phyloP scores from a whole-genome alignment of 768 basidiomycete genomes.

The Dioszegia crocea region DNA sequence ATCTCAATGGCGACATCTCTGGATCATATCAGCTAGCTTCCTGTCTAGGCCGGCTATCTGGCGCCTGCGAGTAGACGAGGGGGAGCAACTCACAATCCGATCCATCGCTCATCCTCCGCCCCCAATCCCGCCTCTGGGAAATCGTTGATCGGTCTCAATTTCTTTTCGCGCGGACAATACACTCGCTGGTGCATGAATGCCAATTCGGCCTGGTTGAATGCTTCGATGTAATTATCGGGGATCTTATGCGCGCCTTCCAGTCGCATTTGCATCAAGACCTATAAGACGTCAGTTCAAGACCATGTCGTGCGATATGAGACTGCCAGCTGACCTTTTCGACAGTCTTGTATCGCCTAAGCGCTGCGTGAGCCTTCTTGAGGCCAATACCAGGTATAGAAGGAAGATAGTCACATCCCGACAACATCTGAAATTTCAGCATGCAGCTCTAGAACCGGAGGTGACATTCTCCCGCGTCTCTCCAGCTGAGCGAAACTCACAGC shows the following conservation, averaged over 20 bases:
- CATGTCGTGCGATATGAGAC: background rate
- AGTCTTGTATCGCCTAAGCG: constrained; percentile 79
- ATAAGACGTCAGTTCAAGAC: background rate
- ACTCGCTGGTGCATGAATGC: constrained; percentile 92
- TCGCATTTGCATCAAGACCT: constrained; percentile 65
- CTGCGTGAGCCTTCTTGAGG: constrained; percentile 80
- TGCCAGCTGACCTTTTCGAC: constrained; percentile 59
- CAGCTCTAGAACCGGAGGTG: background rate
- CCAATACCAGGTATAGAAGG: constrained; percentile 87
- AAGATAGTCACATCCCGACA: constrained; percentile 54
- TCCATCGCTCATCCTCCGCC: constrained; percentile 38
- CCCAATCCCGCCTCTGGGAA: constrained; percentile 53
- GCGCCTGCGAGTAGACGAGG: background rate
- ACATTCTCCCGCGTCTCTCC: no score
- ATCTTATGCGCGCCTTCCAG: constrained; percentile 81
- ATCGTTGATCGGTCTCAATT: constrained; percentile 67
- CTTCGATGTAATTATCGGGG: constrained; percentile 67
- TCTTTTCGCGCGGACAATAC: constrained; percentile 67
- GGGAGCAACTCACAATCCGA: constrained; percentile 40
- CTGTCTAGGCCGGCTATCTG: background rate
- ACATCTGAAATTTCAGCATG: constrained; percentile 36
- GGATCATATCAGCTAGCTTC: background rate
- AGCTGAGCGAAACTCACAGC: constrained; percentile 52
- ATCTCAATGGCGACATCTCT: constrained; percentile 36
- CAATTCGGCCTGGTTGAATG: constrained; percentile 77